phyloP scores from a whole-genome alignment of 75 land plant species.

The Selaginella tamariscina region DNA sequence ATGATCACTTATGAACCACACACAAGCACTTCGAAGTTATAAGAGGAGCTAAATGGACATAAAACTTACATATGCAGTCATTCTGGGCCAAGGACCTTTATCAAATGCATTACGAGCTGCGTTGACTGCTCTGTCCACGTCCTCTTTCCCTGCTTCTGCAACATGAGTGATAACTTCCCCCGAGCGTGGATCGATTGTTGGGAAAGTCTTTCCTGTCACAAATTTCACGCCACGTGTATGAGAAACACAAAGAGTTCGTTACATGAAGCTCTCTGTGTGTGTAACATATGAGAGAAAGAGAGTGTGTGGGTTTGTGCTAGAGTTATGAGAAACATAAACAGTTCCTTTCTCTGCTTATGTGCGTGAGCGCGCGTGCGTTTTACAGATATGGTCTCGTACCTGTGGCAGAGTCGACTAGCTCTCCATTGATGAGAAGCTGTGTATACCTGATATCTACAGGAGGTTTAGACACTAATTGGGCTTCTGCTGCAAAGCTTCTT shows the following conservation, averaged over 20 bases:
- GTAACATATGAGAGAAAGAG: too few species aligned
- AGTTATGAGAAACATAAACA: too few species aligned
- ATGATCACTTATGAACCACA: not conserved
- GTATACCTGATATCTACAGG: constrained; percentile 53
- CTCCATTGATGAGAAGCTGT: constrained; percentile 67
- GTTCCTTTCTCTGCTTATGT: too few species aligned
- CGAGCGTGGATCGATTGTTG: constrained; percentile 63
- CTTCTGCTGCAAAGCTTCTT: not conserved
- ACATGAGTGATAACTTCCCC: constrained; percentile 66
- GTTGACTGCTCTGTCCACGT: constrained; percentile 51
- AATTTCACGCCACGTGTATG: too few species aligned
- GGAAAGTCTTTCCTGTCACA: constrained; percentile 53
- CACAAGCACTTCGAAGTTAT: not conserved
- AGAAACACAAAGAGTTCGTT: too few species aligned
- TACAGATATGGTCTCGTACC: too few species aligned
- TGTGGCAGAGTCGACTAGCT: constrained; percentile 80
- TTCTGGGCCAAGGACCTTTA: constrained; percentile 66
- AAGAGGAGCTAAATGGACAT: not conserved
- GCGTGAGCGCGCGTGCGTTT: too few species aligned
- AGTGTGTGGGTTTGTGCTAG: too few species aligned
- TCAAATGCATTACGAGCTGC: constrained; percentile 81
- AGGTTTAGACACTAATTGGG: constrained; percentile 16
- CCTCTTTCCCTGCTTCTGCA: constrained; percentile 65
- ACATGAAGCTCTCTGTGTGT: too few species aligned
- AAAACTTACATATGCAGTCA: constrained; percentile 49